These are phyloP conservation scores for Saccharomyces mikatae DNA, from an alignment of 805 yeast species.

Conservation along the genomic window DNA sequence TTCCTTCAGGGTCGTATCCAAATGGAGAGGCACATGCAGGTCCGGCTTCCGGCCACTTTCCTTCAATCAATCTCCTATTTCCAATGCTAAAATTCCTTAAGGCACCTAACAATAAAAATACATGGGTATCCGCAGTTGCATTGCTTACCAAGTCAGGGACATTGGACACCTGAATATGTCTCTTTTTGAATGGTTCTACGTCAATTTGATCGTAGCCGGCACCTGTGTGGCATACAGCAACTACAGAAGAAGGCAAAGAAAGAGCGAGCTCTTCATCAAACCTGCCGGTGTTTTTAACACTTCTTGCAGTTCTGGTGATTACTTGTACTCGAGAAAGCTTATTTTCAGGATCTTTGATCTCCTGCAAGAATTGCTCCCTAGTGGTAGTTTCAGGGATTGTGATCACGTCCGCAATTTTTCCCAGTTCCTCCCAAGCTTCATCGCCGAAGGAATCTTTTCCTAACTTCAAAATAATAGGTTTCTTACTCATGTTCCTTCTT, in stretches of 20 bases:
- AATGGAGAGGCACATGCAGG: constrained; percentile 53
- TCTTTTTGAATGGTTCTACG: constrained; percentile 41
- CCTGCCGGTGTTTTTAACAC: constrained; percentile 48
- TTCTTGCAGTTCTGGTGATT: constrained; percentile 46
- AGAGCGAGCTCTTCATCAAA: constrained; percentile 55
- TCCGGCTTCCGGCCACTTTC: constrained; percentile 57
- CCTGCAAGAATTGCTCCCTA: constrained; percentile 30
- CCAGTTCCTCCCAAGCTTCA: constrained; percentile 55
- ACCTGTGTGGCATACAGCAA: constrained; percentile 53
- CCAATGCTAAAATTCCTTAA: constrained; percentile 61
- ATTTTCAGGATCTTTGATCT: constrained; percentile 27
- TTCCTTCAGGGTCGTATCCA: constrained; percentile 72
- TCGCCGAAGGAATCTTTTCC: constrained; percentile 56
- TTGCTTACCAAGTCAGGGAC: constrained; percentile 59
- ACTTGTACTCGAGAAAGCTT: constrained; percentile 29
- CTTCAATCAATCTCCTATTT: constrained; percentile 43
- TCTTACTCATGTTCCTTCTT: constrained; percentile 16
- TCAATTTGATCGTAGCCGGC: constrained; percentile 76
- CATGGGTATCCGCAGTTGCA: constrained; percentile 67
- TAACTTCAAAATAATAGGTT: constrained; percentile 57
- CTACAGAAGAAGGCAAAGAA: constrained; percentile 46
- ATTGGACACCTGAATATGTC: constrained; percentile 57
- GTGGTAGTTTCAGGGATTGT: constrained; percentile 34
- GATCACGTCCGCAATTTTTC: constrained; percentile 41
- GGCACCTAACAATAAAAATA: constrained; percentile 53